Base-by-base conservation (phyloP, 352 stramenopile species). In the Phytopythium kandeliae region DNA sequence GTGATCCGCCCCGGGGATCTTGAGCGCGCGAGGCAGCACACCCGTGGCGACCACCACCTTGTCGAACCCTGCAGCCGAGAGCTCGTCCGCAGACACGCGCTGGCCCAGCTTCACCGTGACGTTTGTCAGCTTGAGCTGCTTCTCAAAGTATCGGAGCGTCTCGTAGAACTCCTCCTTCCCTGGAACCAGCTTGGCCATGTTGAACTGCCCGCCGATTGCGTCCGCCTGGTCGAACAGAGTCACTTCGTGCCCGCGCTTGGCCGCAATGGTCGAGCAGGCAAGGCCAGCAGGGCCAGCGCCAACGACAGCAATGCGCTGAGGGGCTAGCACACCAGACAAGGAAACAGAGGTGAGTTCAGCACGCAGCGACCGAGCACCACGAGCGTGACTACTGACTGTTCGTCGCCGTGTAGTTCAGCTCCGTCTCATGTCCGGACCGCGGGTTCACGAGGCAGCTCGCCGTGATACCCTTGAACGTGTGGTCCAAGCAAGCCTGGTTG, bases 111-210 rank as follows among this genome's bases (percentile, higher is more conserved):
- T 71, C 31, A 97, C 66, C n/a, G 94, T 81, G 1, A 97, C 90
- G 16, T 71, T 70, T 3, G 67, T 70, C 31, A 96, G 73, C 58
- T 96, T 79, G 43, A 98, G 58, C 62, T 95, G 79, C 37, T 86
- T 86, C 48, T 78, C 57, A 64, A 98, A 99, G 71, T 98, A 98
- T 9, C 96, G 82, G 37, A 99, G 71, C 16, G 95, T 98, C 76
- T 99, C 96, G 62, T 98, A 85, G 57, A 99, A 99, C 62, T 98
- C 96, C 55, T 98, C 95, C 67, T 99, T 99, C 22, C 96, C 95
- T 12, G 96, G 96, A 49, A 99, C 84, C 37, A 75, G 69, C 76
- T 98, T 98, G 36, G 96, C 96, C 84, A 98, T 97, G 63, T 98
- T 97, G 60, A 99, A 99, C 71, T 99, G 95, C 17, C 92, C 92